Evolutionary conservation across 2,329 filamentous ascomycete species (phyloP).

Genomic region (Botryosphaeria dothidea): DNA sequence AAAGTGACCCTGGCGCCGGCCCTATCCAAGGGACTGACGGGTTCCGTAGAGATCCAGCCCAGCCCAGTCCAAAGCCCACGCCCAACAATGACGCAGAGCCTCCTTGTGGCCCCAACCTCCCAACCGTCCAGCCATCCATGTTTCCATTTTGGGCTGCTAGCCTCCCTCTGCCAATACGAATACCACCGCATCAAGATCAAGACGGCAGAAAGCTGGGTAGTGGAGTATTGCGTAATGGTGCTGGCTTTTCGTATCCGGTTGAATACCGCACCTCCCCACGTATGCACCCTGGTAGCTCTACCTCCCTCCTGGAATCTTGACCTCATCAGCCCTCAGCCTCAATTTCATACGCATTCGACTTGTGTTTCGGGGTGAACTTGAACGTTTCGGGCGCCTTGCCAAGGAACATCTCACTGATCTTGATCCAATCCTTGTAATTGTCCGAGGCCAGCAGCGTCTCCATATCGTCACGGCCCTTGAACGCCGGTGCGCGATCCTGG

Average conservation of each 20-base stretch:
- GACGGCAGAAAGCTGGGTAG: not conserved
- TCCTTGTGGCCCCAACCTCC: not conserved
- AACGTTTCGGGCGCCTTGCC: slow-evolving; percentile 88
- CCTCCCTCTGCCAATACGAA: not conserved
- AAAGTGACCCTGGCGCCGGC: not conserved
- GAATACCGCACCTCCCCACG: not conserved
- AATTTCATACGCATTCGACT: slow-evolving; percentile 85
- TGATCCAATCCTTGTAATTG: slow-evolving; percentile 98
- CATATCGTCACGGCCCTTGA: slow-evolving; percentile 80
- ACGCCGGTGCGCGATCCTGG: slow-evolving; percentile 86
- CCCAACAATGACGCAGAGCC: slow-evolving; percentile 5
- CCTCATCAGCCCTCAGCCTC: slow-evolving; percentile 50
- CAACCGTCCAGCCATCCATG: not conserved
- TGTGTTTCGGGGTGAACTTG: slow-evolving; percentile 96
- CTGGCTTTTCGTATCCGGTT: not conserved
- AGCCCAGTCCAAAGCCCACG: not conserved
- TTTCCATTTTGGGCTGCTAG: not conserved
- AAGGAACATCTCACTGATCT: slow-evolving; percentile 98
- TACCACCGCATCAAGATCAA: not conserved
- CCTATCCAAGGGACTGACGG: not conserved
- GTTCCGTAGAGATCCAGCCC: slow-evolving; percentile 3
- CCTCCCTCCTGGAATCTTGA: not conserved
- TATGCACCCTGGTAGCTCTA: not conserved
- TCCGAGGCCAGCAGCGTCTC: slow-evolving; percentile 90
- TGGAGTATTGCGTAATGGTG: not conserved